A percentile compares a stretch with the other conserved stretches of the same genome.
These are phyloP conservation scores for Lactifluus hygrophoroides DNA, from an alignment of 768 basidiomycete genomes.

Conservation along the genomic window DNA sequence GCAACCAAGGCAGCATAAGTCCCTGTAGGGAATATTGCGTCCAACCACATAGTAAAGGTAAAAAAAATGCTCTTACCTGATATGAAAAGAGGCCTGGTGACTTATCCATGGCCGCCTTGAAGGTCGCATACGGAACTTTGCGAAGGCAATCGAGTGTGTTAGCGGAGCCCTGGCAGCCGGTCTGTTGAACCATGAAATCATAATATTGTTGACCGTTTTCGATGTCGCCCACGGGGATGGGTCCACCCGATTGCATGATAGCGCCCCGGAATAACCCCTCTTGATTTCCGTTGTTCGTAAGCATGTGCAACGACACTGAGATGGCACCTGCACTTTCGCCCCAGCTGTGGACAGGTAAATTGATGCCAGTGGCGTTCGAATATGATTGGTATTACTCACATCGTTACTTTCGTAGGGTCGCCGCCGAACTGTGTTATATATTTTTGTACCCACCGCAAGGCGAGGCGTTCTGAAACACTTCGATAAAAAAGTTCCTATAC, in stretches of 20 bases:
- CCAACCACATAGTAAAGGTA: neutral
- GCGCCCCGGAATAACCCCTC: conserved; percentile 36
- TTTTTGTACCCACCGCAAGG: conserved; percentile 57
- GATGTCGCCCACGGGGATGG: conserved; percentile 26
- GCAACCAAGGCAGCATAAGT: conserved; percentile 22
- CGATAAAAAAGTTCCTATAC: neutral
- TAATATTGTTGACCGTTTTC: conserved; percentile 31
- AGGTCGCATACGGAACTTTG: conserved; percentile 25
- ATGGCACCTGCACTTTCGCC: conserved; percentile 51
- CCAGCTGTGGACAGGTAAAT: conserved; percentile 27
- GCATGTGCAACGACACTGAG: conserved; percentile 36
- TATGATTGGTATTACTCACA: conserved; percentile 31
- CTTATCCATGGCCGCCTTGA: conserved; percentile 29
- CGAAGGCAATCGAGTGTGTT: conserved; percentile 41
- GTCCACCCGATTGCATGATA: conserved; percentile 39
- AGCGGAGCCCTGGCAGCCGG: conserved; percentile 28
- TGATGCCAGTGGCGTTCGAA: neutral
- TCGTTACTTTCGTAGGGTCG: conserved; percentile 50
- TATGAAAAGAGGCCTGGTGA: conserved; percentile 28
- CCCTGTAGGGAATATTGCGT: conserved; percentile 14
- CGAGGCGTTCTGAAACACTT: conserved; percentile 38
- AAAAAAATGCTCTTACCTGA: conserved; percentile 23
- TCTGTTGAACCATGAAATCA: conserved; percentile 32
- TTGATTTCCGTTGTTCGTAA: conserved; percentile 32
- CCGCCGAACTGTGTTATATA: conserved; percentile 60